A percentile compares a stretch with the other conserved stretches of the same genome.
Conservation (phyloP, 192 early-diverging fungal species). For the Coemansia aciculifera region DNA sequence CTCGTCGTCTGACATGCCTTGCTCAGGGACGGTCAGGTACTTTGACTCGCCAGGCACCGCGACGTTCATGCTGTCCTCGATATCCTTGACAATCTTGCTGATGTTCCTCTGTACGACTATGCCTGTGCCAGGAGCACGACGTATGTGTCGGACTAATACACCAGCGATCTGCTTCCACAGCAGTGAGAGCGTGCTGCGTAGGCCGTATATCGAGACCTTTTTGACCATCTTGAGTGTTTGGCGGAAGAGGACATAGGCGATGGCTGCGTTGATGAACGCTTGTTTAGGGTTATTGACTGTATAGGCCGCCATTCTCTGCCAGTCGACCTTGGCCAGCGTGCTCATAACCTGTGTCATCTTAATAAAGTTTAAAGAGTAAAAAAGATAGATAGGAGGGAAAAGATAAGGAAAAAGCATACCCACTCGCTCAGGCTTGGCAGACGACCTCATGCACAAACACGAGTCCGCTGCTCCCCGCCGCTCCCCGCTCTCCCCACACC, state of each 20-base stretch:
- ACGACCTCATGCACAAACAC: background rate
- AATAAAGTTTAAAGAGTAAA: background rate
- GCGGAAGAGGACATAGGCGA: slow-evolving; percentile 47
- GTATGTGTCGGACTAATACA: slow-evolving; percentile 30
- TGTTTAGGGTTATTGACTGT: slow-evolving; percentile 44
- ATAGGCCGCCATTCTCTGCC: slow-evolving; percentile 38
- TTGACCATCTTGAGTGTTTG: slow-evolving; percentile 29
- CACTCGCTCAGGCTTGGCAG: background rate
- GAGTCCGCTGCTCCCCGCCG: background rate
- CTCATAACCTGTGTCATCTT: slow-evolving; percentile 45
- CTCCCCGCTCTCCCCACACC: background rate
- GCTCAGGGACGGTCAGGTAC: slow-evolving; percentile 65
- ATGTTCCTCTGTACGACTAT: slow-evolving; percentile 73
- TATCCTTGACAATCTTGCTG: slow-evolving; percentile 72
- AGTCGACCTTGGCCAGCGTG: slow-evolving; percentile 50
- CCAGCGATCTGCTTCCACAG: slow-evolving; percentile 40
- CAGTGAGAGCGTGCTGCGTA: slow-evolving; percentile 21
- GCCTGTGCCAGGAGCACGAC: slow-evolving; percentile 57
- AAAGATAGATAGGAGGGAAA: background rate
- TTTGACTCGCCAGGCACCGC: slow-evolving; percentile 63
- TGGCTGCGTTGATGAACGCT: slow-evolving; percentile 37
- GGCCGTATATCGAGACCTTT: slow-evolving; percentile 40
- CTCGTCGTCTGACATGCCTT: slow-evolving; percentile 63
- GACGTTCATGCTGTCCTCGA: slow-evolving; percentile 74
- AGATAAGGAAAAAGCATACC: background rate